Percentiles rank a stretch among this genome's conserved stretches.
Evolutionary conservation across 805 yeast genomes (phyloP).

Genomic region (Candida berthetii): DNA sequence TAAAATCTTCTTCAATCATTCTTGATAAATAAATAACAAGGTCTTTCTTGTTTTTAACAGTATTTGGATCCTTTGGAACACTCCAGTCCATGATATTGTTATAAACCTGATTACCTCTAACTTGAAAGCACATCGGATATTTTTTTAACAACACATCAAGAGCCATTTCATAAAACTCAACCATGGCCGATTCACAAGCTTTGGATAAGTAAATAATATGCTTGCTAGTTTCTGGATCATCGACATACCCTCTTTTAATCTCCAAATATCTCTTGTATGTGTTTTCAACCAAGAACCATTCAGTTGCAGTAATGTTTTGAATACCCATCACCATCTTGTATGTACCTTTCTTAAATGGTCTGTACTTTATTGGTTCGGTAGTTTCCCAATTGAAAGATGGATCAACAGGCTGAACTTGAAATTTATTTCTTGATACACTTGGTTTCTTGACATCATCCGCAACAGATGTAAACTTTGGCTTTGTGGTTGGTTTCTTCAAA

Average conservation of each 20-base stretch:
- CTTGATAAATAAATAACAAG: slow-evolving; percentile 17
- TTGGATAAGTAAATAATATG: slow-evolving; percentile 27
- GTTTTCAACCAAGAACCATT: slow-evolving; percentile 57
- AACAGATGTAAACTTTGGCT: too few species aligned
- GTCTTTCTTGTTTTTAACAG: slow-evolving; percentile 13
- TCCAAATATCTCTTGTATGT: slow-evolving; percentile 43
- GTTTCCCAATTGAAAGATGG: slow-evolving; percentile 36
- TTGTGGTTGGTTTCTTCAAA: too few species aligned
- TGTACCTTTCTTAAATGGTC: slow-evolving; percentile 57
- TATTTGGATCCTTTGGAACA: slow-evolving; percentile 16
- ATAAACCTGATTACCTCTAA: slow-evolving; percentile 14
- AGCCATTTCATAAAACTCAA: slow-evolving; percentile 47
- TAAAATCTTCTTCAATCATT: slow-evolving; percentile 57
- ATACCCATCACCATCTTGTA: slow-evolving; percentile 64
- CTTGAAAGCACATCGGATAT: slow-evolving; percentile 18
- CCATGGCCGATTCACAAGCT: slow-evolving; percentile 28
- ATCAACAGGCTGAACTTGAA: slow-evolving; percentile 24
- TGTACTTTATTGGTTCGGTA: slow-evolving; percentile 35
- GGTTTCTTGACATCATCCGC: too few species aligned
- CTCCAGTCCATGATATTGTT: slow-evolving; percentile 18
- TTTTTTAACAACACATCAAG: slow-evolving; percentile 16
- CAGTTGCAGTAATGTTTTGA: slow-evolving; percentile 37
- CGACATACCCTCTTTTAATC: slow-evolving; percentile 28
- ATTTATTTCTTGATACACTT: too few species aligned
- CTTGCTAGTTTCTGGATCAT: slow-evolving; percentile 25